Conservation (phyloP, 2,329 filamentous ascomycete genomes). For the Dactylellina haptotyla region DNA sequence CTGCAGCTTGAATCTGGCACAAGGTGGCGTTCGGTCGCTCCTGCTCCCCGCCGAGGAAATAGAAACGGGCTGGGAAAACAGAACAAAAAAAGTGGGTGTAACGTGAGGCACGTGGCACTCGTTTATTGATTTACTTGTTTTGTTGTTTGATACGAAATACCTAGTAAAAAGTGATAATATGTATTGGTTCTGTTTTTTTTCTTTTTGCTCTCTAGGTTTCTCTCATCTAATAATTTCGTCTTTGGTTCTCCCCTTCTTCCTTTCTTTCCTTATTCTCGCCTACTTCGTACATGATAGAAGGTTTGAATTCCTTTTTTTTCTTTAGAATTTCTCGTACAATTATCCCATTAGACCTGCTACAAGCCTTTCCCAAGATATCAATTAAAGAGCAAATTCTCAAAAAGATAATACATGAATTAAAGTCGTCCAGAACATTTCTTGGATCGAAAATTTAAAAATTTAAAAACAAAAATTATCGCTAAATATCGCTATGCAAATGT, state of each 20-base stretch:
- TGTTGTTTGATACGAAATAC: not conserved
- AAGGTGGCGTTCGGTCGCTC: not conserved
- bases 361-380: slow-evolving; percentile 5
- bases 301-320: too few relatives aligned
- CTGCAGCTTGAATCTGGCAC: too few relatives aligned
- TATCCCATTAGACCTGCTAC: slow-evolving; percentile 41
- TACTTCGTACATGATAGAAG: not conserved
- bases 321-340: slow-evolving; percentile 9
- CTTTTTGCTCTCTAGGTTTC: too few relatives aligned
- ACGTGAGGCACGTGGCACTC: not conserved
- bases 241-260: not conserved
- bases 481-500: slow-evolving; percentile 51
- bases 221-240: not conserved
- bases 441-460: slow-evolving; percentile 12
- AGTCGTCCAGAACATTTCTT: not conserved
- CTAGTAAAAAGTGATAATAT: too few relatives aligned
- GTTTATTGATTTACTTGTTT: not conserved
- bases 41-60: not conserved
- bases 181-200: too few relatives aligned
- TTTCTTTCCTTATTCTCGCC: slow-evolving; percentile 14
- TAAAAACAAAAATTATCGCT: slow-evolving; percentile 34
- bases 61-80: not conserved
- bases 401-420: slow-evolving; percentile 44
- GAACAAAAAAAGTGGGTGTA: too few relatives aligned
- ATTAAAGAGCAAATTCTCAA: slow-evolving; percentile 7